These are phyloP conservation scores for Ganoderma meredithae DNA, from an alignment of 1,284 basidiomycete genomes.

Conservation along the genomic window DNA sequence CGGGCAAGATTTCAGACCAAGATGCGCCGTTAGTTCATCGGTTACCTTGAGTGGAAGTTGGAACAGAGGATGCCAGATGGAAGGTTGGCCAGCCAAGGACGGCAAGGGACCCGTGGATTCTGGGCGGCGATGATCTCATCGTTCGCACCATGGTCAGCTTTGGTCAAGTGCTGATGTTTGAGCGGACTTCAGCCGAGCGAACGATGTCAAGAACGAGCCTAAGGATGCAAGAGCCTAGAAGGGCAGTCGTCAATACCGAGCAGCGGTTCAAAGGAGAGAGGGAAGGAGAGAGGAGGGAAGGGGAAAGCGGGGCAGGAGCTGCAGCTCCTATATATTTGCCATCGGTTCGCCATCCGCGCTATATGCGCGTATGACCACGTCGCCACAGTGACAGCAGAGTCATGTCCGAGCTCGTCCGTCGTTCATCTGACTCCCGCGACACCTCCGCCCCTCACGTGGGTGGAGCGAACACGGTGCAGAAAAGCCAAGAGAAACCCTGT, in stretches of 20 bases:
- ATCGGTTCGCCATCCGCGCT: background rate
- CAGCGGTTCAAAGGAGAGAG: background rate
- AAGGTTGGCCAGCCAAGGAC: background rate
- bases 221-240: background rate
- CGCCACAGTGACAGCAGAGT: slow-evolving; percentile 25
- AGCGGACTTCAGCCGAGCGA: background rate
- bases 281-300: background rate
- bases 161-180: background rate
- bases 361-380: slow-evolving; percentile 18
- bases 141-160: background rate
- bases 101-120: background rate
- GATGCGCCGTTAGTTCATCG: background rate
- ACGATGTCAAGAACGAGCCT: background rate
- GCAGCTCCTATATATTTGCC: slow-evolving; percentile 13
- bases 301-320: background rate
- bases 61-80: background rate
- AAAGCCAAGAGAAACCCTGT: slow-evolving; percentile 1
- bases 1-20: background rate
- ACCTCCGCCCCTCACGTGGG: slow-evolving; percentile 24
- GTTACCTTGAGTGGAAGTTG: background rate
- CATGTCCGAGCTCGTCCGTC: slow-evolving; percentile 8
- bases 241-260: background rate
- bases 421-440: slow-evolving; percentile 29
- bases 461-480: slow-evolving; percentile 23
- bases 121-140: background rate